Evolutionary conservation across 2,329 filamentous ascomycete genomes (phyloP).

Genomic region (Aureobasidium musti): DNA sequence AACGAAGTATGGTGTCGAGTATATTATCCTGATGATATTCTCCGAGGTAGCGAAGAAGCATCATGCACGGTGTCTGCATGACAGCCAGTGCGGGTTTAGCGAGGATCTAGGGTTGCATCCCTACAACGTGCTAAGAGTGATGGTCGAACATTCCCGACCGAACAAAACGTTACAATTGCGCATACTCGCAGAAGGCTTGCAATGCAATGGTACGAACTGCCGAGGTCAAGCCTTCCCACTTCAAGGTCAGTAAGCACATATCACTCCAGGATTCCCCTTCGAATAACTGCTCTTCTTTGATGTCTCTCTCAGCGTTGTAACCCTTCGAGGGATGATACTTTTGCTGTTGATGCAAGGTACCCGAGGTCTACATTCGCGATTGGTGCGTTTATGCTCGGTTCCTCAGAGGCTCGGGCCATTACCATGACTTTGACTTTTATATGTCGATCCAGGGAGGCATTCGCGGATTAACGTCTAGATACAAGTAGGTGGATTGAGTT

Average conservation of each 20-base stretch:
- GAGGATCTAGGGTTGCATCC: background rate
- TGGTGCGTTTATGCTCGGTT: slow-evolving; percentile 1
- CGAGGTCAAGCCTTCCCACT: background rate
- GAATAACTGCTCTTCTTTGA: background rate
- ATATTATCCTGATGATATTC: slow-evolving; percentile 25
- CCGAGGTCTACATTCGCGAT: slow-evolving; percentile 2
- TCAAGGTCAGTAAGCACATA: background rate
- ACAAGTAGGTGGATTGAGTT: background rate
- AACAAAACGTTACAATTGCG: background rate
- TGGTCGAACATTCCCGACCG: background rate
- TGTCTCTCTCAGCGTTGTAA: background rate
- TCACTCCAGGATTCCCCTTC: background rate
- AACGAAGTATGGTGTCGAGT: slow-evolving; percentile 18
- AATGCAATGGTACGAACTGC: background rate
- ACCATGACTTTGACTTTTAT: background rate
- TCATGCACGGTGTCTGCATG: slow-evolving; percentile 9
- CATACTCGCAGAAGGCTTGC: too few relatives aligned
- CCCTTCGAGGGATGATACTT: background rate
- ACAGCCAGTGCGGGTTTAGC: slow-evolving; percentile 6
- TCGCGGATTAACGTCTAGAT: background rate
- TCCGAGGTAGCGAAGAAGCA: slow-evolving; percentile 20
- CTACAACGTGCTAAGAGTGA: slow-evolving; percentile 1
- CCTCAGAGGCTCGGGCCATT: background rate
- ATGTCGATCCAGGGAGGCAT: background rate
- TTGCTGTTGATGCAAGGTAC: slow-evolving; percentile 17